phyloP scores from a whole-genome alignment of 2,329 filamentous ascomycete species.

The Cordyceps militaris region DNA sequence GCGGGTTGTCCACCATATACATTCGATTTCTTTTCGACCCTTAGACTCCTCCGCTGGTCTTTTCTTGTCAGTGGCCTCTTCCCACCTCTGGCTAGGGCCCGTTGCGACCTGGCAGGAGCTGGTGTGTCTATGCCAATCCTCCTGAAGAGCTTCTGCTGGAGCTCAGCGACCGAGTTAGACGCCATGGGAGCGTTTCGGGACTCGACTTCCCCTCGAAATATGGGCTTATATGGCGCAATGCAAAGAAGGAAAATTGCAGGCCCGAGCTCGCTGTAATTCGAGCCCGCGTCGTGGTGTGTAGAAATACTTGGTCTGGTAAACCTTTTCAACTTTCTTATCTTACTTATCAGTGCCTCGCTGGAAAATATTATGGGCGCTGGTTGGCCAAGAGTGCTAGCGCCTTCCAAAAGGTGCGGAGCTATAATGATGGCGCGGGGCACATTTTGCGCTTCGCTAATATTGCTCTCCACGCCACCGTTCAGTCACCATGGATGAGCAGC shows the following conservation, averaged over 20 bases:
- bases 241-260: background rate
- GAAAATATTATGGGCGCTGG: background rate
- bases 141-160: slow-evolving; percentile 32
- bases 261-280: background rate
- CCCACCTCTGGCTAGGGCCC: slow-evolving; percentile 14
- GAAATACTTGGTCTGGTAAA: background rate
- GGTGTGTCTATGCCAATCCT: slow-evolving; percentile 29
- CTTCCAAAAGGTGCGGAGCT: background rate
- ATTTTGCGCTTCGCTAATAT: slow-evolving; percentile 7
- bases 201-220: background rate
- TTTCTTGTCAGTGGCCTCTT: slow-evolving; percentile 39
- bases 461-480: background rate
- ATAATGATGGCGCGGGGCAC: background rate
- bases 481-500: slow-evolving; percentile 21
- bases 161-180: slow-evolving; percentile 24
- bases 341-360: background rate
- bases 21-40: slow-evolving; percentile 51
- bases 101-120: slow-evolving; percentile 15
- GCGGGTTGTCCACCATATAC: slow-evolving; percentile 16
- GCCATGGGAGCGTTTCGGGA: slow-evolving; percentile 16
- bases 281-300: background rate
- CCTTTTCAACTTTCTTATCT: slow-evolving; percentile 13
- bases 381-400: background rate
- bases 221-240: background rate
- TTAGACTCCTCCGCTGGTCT: slow-evolving; percentile 60